Percentiles rank a stretch among this genome's conserved stretches.
These are phyloP conservation scores for Typha latifolia DNA, from an alignment of 176 grass and related monocot genomes.

Conservation along the genomic window DNA sequence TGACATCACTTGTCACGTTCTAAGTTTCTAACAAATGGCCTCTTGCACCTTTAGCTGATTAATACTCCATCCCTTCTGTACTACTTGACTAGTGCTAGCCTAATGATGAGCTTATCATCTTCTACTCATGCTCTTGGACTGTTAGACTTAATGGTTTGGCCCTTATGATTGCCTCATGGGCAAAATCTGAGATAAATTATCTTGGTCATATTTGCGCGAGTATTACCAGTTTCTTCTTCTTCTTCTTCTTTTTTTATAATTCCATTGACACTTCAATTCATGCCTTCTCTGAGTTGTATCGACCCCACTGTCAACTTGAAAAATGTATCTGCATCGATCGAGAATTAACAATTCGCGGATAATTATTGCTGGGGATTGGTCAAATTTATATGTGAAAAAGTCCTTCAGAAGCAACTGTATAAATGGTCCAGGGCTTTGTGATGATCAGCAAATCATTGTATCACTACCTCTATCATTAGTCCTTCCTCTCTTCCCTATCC, in stretches of 20 bases:
- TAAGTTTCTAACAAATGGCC: slow-evolving; percentile 22
- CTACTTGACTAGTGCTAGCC: background rate
- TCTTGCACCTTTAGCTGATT: slow-evolving; percentile 26
- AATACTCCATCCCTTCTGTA: slow-evolving; percentile 17
- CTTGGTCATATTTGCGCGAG: background rate
- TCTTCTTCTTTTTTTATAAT: background rate
- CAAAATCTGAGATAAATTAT: background rate
- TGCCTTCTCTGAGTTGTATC: slow-evolving; percentile 21
- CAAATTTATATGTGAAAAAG: slow-evolving; percentile 23
- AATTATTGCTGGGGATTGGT: slow-evolving; percentile 24
- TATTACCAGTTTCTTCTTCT: slow-evolving; percentile 27
- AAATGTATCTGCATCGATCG: slow-evolving; percentile 11
- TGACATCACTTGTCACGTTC: slow-evolving; percentile 59
- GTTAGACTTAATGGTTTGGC: background rate
- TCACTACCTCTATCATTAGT: slow-evolving; percentile 12
- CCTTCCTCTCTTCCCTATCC: slow-evolving; percentile 4
- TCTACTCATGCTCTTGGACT: slow-evolving; percentile 10
- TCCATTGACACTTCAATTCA: background rate
- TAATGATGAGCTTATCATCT: slow-evolving; percentile 16
- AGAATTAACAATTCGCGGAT: slow-evolving; percentile 27
- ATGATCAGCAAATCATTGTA: slow-evolving; percentile 2
- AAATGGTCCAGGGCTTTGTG: slow-evolving; percentile 2
- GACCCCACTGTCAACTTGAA: slow-evolving; percentile 29
- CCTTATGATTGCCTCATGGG: slow-evolving; percentile 10
- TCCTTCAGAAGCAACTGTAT: slow-evolving; percentile 11